Conservation (phyloP, 345 rosid genomes). For the Punica granatum region DNA sequence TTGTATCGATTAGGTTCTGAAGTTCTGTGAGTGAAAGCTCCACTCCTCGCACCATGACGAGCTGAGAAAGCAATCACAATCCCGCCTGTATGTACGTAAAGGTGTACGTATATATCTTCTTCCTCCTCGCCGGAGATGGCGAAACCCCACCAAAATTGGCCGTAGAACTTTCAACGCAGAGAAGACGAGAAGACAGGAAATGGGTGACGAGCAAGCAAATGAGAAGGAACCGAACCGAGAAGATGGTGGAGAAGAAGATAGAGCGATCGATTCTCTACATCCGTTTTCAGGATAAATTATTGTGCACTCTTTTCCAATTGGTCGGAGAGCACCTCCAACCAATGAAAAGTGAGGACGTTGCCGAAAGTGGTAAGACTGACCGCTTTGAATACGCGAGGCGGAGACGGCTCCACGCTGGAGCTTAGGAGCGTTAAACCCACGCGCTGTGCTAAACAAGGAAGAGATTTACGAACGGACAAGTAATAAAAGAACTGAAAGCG, state of each 20-base stretch:
- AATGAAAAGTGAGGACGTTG: background rate
- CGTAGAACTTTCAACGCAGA: slow-evolving; percentile 3
- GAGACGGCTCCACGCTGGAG: slow-evolving; percentile 9
- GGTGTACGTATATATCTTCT: background rate
- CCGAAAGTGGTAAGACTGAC: background rate
- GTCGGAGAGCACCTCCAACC: background rate
- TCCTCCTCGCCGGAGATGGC: slow-evolving; percentile 11
- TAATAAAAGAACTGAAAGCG: background rate
- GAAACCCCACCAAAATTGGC: slow-evolving; percentile 28
- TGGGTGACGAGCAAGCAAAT: too few species aligned
- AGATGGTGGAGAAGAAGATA: slow-evolving; percentile 11
- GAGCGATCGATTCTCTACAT: slow-evolving; percentile 3
- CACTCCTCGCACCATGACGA: slow-evolving; percentile 23
- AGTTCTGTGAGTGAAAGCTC: slow-evolving; percentile 8
- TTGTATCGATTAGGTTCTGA: slow-evolving; percentile 23
- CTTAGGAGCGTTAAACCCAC: slow-evolving; percentile 8
- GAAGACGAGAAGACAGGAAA: background rate
- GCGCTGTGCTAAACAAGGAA: background rate
- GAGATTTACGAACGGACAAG: slow-evolving; percentile 5
- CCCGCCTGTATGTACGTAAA: background rate
- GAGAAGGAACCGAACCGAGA: slow-evolving; percentile 15
- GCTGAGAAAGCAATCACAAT: slow-evolving; percentile 1
- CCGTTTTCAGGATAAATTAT: background rate
- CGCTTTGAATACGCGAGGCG: background rate
- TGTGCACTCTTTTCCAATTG: background rate